Conservation (phyloP, 768 basidiomycete species). For the Phaffia australis region DNA sequence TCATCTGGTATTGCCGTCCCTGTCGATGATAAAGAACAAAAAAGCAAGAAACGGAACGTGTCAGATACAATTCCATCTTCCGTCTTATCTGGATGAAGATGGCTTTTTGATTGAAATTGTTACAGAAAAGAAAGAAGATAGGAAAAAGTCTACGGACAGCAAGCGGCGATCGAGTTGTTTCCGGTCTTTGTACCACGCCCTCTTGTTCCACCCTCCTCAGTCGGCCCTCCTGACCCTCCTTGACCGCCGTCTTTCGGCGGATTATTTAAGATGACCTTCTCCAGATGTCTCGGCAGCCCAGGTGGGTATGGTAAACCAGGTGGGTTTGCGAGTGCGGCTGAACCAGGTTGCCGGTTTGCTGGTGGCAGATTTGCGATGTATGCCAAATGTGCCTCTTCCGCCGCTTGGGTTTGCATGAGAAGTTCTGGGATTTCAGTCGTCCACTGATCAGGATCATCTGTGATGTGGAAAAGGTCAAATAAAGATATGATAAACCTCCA, state of each 20-base stretch:
- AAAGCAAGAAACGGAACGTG: background rate
- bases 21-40: constrained; percentile 12
- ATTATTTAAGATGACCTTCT: constrained; percentile 80
- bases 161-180: constrained; percentile 12
- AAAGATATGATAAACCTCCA: too few species aligned
- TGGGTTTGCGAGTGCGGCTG: constrained; percentile 29
- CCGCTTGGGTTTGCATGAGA: constrained; percentile 63
- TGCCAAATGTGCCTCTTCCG: constrained; percentile 52
- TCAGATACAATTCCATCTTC: background rate
- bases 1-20: constrained; percentile 51
- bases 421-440: constrained; percentile 66
- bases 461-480: background rate
- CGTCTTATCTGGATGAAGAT: background rate
- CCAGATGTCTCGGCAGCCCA: constrained; percentile 73
- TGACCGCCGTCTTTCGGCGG: constrained; percentile 27
- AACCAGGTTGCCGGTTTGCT: constrained; percentile 26
- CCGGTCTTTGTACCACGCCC: constrained; percentile 2
- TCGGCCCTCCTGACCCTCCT: constrained; percentile 3
- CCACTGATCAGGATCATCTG: constrained; percentile 49
- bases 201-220: background rate
- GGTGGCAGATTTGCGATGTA: constrained; percentile 18
- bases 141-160: constrained; percentile 2
- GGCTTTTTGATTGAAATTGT: background rate
- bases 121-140: too few species aligned
- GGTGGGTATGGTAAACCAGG: constrained; percentile 68